Base-by-base conservation (phyloP, 345 rosid genomes). In the Citrus unshiu region DNA sequence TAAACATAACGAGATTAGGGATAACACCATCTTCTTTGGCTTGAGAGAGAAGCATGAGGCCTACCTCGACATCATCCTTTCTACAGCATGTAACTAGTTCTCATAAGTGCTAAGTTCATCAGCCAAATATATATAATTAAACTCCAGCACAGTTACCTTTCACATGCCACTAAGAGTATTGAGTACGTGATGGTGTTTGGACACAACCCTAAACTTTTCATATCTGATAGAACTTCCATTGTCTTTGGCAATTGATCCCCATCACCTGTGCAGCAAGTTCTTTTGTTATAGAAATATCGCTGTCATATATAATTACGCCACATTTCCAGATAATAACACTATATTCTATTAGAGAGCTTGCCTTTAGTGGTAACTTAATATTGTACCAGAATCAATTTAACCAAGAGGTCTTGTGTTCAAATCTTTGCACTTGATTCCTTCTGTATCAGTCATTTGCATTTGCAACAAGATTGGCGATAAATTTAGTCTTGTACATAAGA, bases 131-230 rank as follows among this genome's bases (percentile, higher is more conserved):
- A 39, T 43, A 67, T 78, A 81, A 78, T 34, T 30, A 9, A 77
- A 79, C 9, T 34, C 62, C 39, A 54, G 72, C 35, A 27, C 49
- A 75, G 86, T 70, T 86, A 93, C 99, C 84, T 92, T 79, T 95
- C 96, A 83, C 98, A 88, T 78, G 95, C 97, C 81, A 89, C 93
- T 78, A 89, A 73, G 81, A 95, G 96, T 79, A 91, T 82, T 4
- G 98, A 92, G 87, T 95, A 95, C 61, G 99, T 93, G 69, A 95
- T 81, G 78, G 83, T 85, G 81, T 93, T 91, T 81, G 96, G 95
- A 71, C 77, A 59, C 83, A 95, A 77, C 30, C 90, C 89, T 66
- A 87, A 79, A 29, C 81, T 78, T 83, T 88, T 88, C 87, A 95
- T 93, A 80, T 95, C 98, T 58, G 87, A 83, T n/a, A 95, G 86